Evolutionary conservation across 108 stramenopile species (phyloP).

Genomic region (Nitzschia inconspicua): DNA sequence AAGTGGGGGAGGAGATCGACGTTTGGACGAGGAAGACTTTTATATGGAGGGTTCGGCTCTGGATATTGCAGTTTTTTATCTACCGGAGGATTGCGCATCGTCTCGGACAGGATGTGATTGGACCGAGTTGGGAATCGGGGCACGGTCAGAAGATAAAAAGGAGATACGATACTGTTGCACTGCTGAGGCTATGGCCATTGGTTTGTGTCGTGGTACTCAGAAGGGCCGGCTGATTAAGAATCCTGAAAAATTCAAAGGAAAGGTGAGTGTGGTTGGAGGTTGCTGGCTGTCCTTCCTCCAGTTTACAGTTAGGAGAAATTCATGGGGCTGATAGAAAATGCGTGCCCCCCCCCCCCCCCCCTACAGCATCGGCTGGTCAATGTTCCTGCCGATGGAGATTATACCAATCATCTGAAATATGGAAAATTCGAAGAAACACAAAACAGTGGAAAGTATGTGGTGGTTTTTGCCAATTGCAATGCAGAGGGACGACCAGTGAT

Average conservation of each 20-base stretch:
- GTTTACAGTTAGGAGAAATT: too few relatives aligned
- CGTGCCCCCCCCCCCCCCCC: too few relatives aligned
- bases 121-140: conserved; percentile 72
- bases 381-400: conserved; percentile 57
- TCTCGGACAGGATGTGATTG: conserved; percentile 74
- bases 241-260: conserved; percentile 49
- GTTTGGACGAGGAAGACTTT: conserved; percentile 25
- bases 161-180: conserved; percentile 77
- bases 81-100: conserved; percentile 64
- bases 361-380: conserved; percentile 49
- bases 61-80: conserved; percentile 29
- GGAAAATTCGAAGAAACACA: conserved; percentile 47
- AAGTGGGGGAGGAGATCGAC: conserved; percentile 21
- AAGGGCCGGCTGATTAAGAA: conserved; percentile 68
- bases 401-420: conserved; percentile 37
- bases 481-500: conserved; percentile 58
- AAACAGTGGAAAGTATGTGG: conserved; percentile 60
- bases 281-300: too few relatives aligned
- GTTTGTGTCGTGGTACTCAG: conserved; percentile 46
- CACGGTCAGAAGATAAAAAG: conserved; percentile 33
- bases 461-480: conserved; percentile 82
- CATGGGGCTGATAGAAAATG: too few relatives aligned
- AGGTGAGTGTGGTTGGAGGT: too few relatives aligned
- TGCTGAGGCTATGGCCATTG: conserved; percentile 60
- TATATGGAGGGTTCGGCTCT: conserved; percentile 23